A percentile compares a stretch with the other conserved stretches of the same genome.
Evolutionary conservation across 345 rosid species (phyloP).

Genomic region (Pelargonium nanum): DNA sequence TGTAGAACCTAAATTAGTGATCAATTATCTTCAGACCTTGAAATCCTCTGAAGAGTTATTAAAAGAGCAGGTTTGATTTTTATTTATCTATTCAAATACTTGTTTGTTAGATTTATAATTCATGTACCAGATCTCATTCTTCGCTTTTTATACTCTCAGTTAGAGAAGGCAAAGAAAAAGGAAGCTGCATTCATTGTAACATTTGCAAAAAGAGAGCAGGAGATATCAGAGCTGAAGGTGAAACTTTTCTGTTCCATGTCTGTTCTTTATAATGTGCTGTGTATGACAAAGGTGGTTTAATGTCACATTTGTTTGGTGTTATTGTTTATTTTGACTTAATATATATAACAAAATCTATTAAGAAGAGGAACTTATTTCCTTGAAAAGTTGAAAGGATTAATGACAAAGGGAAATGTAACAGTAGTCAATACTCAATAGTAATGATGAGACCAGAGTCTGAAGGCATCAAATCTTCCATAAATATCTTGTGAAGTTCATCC

Average conservation of each 20-base stretch:
- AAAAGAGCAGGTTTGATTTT: slow-evolving; percentile 65
- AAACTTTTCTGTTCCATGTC: slow-evolving; percentile 4
- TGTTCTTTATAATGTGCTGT: neutral
- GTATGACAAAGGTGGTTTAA: neutral
- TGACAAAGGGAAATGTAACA: neutral
- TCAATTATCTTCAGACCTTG: slow-evolving; percentile 64
- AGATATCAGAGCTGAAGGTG: slow-evolving; percentile 89
- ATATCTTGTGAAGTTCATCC: neutral
- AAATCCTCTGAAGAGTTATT: slow-evolving; percentile 74
- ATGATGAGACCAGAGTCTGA: no score
- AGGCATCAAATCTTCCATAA: neutral
- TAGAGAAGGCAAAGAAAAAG: slow-evolving; percentile 88
- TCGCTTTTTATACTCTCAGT: slow-evolving; percentile 35
- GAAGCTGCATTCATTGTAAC: slow-evolving; percentile 96
- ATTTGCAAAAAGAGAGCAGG: slow-evolving; percentile 90
- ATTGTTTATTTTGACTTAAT: no score
- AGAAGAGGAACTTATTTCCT: neutral
- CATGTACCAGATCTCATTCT: slow-evolving; percentile 11
- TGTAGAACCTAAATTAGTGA: slow-evolving; percentile 67
- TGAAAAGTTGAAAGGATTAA: neutral
- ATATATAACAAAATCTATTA: no score
- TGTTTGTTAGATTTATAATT: neutral
- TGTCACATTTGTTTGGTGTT: neutral
- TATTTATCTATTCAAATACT: neutral
- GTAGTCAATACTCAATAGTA: no score